Evolutionary conservation across 495 filamentous ascomycete genomes (phyloP).

Genomic region (Hyphodiscus hymeniophilus): DNA sequence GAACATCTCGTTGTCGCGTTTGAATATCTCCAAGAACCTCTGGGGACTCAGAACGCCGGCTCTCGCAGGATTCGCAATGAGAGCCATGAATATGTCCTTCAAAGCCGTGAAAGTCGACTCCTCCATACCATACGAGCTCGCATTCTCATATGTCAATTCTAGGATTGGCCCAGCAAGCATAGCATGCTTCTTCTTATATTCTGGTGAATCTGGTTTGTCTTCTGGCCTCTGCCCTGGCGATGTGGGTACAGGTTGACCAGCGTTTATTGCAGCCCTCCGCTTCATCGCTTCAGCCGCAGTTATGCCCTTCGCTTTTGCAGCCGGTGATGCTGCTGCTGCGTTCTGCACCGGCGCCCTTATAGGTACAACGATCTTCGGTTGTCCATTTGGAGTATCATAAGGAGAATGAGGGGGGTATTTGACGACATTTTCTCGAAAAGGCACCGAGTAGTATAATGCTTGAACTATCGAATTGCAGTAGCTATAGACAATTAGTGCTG

Average conservation of each 20-base stretch:
- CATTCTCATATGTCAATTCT: conserved; percentile 71
- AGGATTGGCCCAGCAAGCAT: conserved; percentile 79
- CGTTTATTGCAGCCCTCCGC: conserved; percentile 34
- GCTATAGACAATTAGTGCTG: conserved; percentile 36
- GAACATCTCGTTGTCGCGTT: conserved; percentile 95
- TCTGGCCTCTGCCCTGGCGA: conserved; percentile 37
- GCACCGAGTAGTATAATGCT: conserved; percentile 89
- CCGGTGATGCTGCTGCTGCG: conserved; percentile 38
- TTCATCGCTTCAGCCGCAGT: conserved; percentile 34
- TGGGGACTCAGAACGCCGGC: conserved; percentile 90
- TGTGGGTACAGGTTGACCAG: conserved; percentile 28
- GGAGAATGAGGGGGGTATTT: conserved; percentile 67
- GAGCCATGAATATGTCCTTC: conserved; percentile 91
- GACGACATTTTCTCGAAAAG: conserved; percentile 91
- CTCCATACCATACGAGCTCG: conserved; percentile 78
- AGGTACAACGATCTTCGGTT: conserved; percentile 35
- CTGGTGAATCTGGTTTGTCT: conserved; percentile 79
- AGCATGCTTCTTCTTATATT: conserved; percentile 94
- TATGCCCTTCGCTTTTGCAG: conserved; percentile 33
- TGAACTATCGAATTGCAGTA: conserved; percentile 98
- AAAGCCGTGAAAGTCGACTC: conserved; percentile 90
- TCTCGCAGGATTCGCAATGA: conserved; percentile 72
- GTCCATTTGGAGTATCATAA: conserved; percentile 35
- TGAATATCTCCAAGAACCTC: conserved; percentile 87
- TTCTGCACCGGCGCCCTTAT: conserved; percentile 27